Percentiles rank a stretch among this genome's conserved stretches.
phyloP scores from a whole-genome alignment of 495 filamentous ascomycete species.

The Tuber calosporum region DNA sequence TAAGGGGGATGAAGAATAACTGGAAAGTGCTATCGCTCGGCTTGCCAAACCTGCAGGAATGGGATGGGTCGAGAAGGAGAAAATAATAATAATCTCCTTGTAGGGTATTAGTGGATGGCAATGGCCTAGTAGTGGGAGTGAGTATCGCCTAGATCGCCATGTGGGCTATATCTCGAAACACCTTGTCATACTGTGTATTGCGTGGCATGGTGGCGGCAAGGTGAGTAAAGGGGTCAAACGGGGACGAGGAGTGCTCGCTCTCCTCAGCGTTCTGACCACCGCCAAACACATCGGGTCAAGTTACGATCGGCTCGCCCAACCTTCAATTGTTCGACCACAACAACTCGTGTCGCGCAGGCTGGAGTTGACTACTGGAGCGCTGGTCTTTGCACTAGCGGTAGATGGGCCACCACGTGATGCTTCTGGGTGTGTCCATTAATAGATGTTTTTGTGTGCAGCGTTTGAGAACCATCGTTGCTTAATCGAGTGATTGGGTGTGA shows the following conservation, averaged over 20 bases:
- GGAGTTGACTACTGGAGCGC: background rate
- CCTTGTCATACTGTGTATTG: background rate
- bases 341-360: background rate
- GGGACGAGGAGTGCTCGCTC: background rate
- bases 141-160: background rate
- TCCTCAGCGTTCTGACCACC: background rate
- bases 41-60: background rate
- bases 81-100: background rate
- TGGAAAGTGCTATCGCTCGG: background rate
- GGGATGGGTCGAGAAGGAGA: background rate
- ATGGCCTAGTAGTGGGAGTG: background rate
- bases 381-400: background rate
- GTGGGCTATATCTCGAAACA: background rate
- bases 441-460: background rate
- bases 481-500: constrained; percentile 5
- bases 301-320: background rate
- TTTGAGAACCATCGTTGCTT: background rate
- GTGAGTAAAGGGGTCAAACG: background rate
- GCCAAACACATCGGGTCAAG: background rate
- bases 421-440: background rate
- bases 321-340: background rate
- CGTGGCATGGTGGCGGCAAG: background rate
- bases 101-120: background rate
- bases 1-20: background rate
- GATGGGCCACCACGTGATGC: background rate